Evolutionary conservation across 2,329 filamentous ascomycete species (phyloP), one percentile per base, ranked within the genome.

Genomic region (Penicillium griseofulvum): DNA sequence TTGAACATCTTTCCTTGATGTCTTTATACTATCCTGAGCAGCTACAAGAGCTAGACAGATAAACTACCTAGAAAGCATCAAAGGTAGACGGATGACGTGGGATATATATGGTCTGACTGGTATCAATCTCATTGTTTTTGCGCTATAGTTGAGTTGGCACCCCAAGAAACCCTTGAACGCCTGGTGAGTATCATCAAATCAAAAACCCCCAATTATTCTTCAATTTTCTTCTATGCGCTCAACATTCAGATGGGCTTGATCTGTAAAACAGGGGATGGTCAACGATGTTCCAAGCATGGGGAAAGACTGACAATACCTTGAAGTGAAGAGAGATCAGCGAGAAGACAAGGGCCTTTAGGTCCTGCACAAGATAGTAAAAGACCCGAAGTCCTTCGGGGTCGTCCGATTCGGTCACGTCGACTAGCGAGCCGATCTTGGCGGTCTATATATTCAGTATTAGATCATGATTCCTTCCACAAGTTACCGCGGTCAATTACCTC

Each of bases 331-430:
- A 90, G 67, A 97, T 99, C 62, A 99, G 77, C 51, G 93, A 97
- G 75, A 99, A 99, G 3, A 99, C 91, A 36, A 99, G 81, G 0
- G 94, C 94, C 78, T 97, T 99, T 26, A 99, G 79, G 71, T 99
- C 94, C 71, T 99, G 94, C 5, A 97, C 93, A 8, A 99, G 86
- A 71, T 99, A 99, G 80, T 99, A 99, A 76, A 99, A 99, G 3
- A 99, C 94, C 47, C 94, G 86, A 12, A 99, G 83, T 29, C 94
- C 94, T 76, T 99, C 94, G 1, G 94, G 94, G 70, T 99, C 94
- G 49, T 90, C 88, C 3, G 92, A 97, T 71, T 97, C 94, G 48
- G 91, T 95, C 56, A 99, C 94, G 71, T 99, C 94, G 64, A 96
- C 92, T 48, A 99, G 80, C 9, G 94, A 97, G 58, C 94, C 94